Evolutionary conservation across 2,329 filamentous ascomycete species (phyloP), one percentile per base, ranked within the genome.

Genomic region (Truncatella angustata): DNA sequence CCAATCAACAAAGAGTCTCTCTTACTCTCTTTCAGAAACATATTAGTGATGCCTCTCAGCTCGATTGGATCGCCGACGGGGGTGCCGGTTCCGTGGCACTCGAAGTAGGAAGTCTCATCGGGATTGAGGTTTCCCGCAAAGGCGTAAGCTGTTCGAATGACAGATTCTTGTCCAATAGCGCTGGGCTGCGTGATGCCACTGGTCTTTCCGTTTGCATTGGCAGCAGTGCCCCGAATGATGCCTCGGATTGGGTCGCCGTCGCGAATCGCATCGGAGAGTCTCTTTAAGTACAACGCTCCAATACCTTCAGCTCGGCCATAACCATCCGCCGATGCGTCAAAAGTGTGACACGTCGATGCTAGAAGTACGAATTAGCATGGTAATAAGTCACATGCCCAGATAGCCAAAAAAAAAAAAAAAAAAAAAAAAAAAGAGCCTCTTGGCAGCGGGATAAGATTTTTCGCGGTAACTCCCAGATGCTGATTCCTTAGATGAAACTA

Each of bases 251-350:
- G 56, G 3, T 26, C 47, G 3, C 47, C 48, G 10, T 55, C 50
- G 0, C 20, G 9, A 1, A 63, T 16, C 0, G 60, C 62, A 1
- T 40, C 16, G 0, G 51, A 39, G 3, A 50, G n/a, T 20, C 14
- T 36, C 50, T 60, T 65, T 2, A 65, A 10, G 11, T 60, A 63
- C 0, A 81, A 49, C 0, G 68, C 64, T 3, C 67, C 71, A 3
- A 77, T 58, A 0, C 75, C 79, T 30, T 82, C 80, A 1, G 74
- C 79, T 0, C 79, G 70, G 3, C 68, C 77, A 54, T 81, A 82
- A 0, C 79, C 79, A 58, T 80, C 67, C 0, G 76, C 79, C 2
- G 63, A 62, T 1, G 56, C 62, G 51, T 77, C 73, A 59, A 72
- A 77, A 47, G 71, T 73, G 4, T 63, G 65, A 49, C 66, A 71